These are phyloP conservation scores for Lophium mytilinum DNA, from an alignment of 495 filamentous ascomycete genomes.

Conservation along the genomic window DNA sequence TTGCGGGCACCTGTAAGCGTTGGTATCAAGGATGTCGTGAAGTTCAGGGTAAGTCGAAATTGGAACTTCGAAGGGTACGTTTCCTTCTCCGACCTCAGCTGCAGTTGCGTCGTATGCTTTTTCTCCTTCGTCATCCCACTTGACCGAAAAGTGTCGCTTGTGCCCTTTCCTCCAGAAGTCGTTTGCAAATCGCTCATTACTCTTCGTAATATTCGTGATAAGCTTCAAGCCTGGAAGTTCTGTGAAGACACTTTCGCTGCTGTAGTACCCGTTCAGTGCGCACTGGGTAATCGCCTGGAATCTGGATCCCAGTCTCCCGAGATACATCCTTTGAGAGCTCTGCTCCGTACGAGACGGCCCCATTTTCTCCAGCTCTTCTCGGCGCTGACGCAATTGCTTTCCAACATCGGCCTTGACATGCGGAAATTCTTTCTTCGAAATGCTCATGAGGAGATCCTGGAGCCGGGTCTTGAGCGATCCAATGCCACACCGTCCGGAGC, in stretches of 20 bases:
- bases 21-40: conserved; percentile 1
- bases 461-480: no score
- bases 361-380: neutral
- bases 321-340: conserved; percentile 3
- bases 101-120: neutral
- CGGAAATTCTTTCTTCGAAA: conserved; percentile 7
- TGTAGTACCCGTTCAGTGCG: conserved; percentile 1
- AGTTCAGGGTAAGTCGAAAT: neutral
- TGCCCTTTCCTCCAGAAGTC: conserved; percentile 2
- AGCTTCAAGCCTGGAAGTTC: neutral
- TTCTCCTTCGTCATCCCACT: neutral
- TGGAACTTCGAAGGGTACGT: neutral
- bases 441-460: no score
- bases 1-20: conserved; percentile 1
- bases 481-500: no score
- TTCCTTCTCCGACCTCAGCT: neutral
- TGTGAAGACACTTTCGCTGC: neutral
- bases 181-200: conserved; percentile 4
- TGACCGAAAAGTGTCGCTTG: neutral
- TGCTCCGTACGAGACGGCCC: neutral
- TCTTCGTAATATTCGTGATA: neutral
- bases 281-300: conserved; percentile 1
- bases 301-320: neutral
- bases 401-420: conserved; percentile 1
- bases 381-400: neutral